Evolutionary conservation across 129 eudicot species (phyloP).

Genomic region (Saposhnikovia divaricata): DNA sequence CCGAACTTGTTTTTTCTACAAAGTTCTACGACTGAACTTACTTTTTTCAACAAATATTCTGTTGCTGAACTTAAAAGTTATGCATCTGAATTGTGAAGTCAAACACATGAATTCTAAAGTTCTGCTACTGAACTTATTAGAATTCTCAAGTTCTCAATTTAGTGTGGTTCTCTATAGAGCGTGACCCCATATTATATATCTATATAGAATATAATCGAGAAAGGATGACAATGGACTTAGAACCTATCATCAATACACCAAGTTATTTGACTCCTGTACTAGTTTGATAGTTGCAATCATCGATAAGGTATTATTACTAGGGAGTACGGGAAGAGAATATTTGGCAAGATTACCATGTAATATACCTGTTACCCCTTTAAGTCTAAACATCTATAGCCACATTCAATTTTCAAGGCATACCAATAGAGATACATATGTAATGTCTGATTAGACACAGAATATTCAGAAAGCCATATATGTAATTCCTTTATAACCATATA

Average conservation of each 20-base stretch:
- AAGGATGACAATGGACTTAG: background rate
- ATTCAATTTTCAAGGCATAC: background rate
- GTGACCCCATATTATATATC: too few relatives aligned
- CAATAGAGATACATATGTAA: background rate
- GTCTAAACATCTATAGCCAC: background rate
- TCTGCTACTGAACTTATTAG: too few relatives aligned
- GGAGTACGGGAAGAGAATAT: background rate
- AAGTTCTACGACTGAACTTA: too few relatives aligned
- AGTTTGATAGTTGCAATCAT: background rate
- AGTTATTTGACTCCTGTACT: background rate
- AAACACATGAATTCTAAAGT: too few relatives aligned
- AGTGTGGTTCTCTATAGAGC: too few relatives aligned
- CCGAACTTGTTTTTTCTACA: too few relatives aligned
- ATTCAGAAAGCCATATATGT: background rate
- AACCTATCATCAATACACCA: background rate
- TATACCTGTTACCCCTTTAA: background rate
- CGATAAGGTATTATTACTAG: background rate
- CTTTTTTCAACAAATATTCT: too few relatives aligned
- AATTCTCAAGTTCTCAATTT: too few relatives aligned
- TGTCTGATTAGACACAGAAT: background rate
- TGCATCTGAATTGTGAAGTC: too few relatives aligned
- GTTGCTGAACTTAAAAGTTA: too few relatives aligned
- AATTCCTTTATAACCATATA: too few relatives aligned
- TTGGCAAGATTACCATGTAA: background rate
- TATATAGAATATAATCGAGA: background rate